These are phyloP conservation scores for Moricandia arvensis DNA, from an alignment of 345 rosid species.

Conservation along the genomic window DNA sequence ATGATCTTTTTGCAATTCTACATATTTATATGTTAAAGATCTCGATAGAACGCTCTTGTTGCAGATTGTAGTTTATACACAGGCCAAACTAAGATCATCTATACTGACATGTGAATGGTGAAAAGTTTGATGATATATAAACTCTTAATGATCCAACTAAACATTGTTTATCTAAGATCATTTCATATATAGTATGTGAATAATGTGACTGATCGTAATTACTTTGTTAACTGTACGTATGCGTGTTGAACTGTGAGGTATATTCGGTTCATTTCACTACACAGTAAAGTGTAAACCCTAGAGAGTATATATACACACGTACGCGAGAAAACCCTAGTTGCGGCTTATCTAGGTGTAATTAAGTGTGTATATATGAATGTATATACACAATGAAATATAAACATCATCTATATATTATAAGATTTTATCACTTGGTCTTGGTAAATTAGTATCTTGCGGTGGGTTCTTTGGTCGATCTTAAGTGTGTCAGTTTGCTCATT, in stretches of 20 bases:
- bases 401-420: not conserved
- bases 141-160: not conserved
- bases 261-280: not conserved
- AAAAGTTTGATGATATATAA: not conserved
- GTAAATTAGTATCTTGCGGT: not conserved
- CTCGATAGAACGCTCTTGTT: not conserved
- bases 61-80: conserved; percentile 4
- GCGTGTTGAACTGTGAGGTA: not conserved
- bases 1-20: not conserved
- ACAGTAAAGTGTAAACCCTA: conserved; percentile 19
- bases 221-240: not conserved
- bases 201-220: not conserved
- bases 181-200: not conserved
- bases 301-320: not conserved
- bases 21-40: not conserved
- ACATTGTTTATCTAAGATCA: not conserved
- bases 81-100: not conserved
- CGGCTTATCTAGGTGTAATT: not conserved
- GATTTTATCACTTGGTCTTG: not conserved
- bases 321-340: conserved; percentile 23
- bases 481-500: not conserved
- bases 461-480: not conserved
- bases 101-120: not conserved
- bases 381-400: not conserved
- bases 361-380: not conserved